Evolutionary conservation across 148 eudicot species (phyloP).

Genomic region (Hydrangea macrophylla): DNA sequence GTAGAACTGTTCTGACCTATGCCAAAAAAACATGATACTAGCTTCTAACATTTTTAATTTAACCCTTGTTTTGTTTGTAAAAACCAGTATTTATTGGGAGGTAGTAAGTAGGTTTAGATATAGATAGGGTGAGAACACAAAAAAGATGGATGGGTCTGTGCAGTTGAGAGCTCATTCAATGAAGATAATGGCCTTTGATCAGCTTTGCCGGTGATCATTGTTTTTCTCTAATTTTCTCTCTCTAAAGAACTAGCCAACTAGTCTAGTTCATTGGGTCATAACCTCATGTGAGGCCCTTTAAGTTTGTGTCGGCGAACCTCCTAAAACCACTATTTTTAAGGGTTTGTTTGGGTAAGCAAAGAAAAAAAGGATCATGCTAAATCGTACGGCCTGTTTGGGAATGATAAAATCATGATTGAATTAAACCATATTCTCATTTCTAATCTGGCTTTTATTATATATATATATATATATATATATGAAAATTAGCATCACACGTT

Average conservation of each 20-base stretch:
- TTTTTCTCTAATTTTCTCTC: not conserved
- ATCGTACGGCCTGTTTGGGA: no score
- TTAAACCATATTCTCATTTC: no score
- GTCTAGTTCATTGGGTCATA: constrained; percentile 7
- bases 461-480: no score
- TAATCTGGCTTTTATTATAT: no score
- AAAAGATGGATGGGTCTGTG: not conserved
- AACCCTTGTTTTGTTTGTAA: not conserved
- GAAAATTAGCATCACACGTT: no score
- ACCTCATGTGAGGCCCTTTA: constrained; percentile 22
- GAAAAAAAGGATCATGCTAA: no score
- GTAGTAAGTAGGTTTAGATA: not conserved
- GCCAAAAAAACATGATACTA: no score
- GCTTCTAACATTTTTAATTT: not conserved
- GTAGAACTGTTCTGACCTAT: not conserved
- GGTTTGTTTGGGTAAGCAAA: no score
- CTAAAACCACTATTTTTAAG: not conserved
- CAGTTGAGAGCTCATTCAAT: constrained; percentile 32
- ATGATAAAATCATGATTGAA: no score
- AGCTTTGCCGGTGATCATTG: not conserved
- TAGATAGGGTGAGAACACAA: constrained; percentile 5
- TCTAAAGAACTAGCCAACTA: not conserved
- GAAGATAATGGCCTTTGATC: constrained; percentile 9
- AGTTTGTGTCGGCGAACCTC: constrained; percentile 8
- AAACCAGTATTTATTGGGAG: not conserved